Conservation (phyloP, 208 protist genomes). For the Acanthamoeba divionensis region DNA sequence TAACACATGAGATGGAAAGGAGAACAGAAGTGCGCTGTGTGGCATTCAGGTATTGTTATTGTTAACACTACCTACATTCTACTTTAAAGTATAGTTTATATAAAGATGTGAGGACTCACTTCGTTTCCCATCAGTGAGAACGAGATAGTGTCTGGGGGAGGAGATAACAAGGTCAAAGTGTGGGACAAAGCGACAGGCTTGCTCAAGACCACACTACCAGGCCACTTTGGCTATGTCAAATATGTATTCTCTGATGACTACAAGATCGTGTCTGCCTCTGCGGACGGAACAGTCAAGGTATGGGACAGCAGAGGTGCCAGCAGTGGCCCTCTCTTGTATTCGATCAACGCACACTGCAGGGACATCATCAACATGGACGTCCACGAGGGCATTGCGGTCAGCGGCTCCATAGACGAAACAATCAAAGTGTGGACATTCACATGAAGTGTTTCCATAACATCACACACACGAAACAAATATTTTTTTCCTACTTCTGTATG, state of each 20-base stretch:
- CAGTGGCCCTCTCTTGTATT: background rate
- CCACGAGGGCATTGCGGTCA: slow-evolving; percentile 8
- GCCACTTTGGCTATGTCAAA: slow-evolving; percentile 29
- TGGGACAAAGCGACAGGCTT: background rate
- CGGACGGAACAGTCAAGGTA: background rate
- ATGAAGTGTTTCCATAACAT: too few relatives aligned
- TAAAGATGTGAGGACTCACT: too few relatives aligned
- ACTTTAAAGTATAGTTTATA: too few relatives aligned
- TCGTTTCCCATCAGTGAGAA: too few relatives aligned
- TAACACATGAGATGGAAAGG: background rate
- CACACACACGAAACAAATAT: too few relatives aligned
- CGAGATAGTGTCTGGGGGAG: slow-evolving; percentile 5
- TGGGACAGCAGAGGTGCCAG: background rate
- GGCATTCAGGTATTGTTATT: background rate
- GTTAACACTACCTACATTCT: too few relatives aligned
- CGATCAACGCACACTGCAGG: background rate
- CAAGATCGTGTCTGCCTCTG: slow-evolving; percentile 15
- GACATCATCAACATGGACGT: slow-evolving; percentile 60
- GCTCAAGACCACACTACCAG: background rate
- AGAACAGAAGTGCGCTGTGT: background rate
- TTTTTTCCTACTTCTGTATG: too few relatives aligned
- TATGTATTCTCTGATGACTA: slow-evolving; percentile 37
- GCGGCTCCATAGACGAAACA: background rate
- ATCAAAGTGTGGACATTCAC: slow-evolving; percentile 5
- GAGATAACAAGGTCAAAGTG: background rate